Evolutionary conservation across 2,329 filamentous ascomycete species (phyloP).

Genomic region (Pezicula rhizophila): DNA sequence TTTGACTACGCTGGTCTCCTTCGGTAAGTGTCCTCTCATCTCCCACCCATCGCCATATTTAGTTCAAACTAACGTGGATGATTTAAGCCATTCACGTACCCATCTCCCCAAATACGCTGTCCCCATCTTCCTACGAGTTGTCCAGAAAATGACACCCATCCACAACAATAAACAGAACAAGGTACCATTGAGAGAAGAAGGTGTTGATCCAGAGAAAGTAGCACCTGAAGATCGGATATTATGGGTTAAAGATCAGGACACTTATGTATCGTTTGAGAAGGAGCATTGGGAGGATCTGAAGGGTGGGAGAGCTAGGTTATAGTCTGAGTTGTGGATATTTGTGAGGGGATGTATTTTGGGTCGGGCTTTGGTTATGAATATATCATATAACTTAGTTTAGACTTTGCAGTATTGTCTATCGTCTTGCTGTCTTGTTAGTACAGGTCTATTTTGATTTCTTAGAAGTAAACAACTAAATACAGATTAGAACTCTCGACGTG

Average conservation of each 20-base stretch:
- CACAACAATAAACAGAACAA: constrained; percentile 83
- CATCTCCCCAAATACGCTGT: constrained; percentile 69
- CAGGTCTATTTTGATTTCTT: too few relatives aligned
- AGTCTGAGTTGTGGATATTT: not conserved
- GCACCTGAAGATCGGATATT: constrained; percentile 35
- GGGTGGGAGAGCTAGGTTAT: constrained; percentile 39
- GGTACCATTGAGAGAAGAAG: constrained; percentile 60
- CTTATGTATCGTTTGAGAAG: constrained; percentile 53
- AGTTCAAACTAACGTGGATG: not conserved
- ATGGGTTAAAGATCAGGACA: constrained; percentile 53
- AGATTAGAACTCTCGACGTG: too few relatives aligned
- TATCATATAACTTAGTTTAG: too few relatives aligned
- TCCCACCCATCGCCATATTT: not conserved
- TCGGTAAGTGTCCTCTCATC: constrained; percentile 28
- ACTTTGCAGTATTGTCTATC: too few relatives aligned
- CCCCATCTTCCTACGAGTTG: constrained; percentile 64
- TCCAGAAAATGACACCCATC: constrained; percentile 52
- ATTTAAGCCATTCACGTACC: constrained; percentile 42
- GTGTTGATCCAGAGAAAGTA: constrained; percentile 51
- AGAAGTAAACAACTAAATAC: too few relatives aligned
- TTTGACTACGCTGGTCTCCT: constrained; percentile 59
- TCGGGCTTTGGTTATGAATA: too few relatives aligned
- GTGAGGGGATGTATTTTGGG: too few relatives aligned
- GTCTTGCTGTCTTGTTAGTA: too few relatives aligned
- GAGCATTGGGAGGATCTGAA: constrained; percentile 51